Evolutionary conservation across 2,329 filamentous ascomycete species (phyloP).

Genomic region (Aspergillus sp.): DNA sequence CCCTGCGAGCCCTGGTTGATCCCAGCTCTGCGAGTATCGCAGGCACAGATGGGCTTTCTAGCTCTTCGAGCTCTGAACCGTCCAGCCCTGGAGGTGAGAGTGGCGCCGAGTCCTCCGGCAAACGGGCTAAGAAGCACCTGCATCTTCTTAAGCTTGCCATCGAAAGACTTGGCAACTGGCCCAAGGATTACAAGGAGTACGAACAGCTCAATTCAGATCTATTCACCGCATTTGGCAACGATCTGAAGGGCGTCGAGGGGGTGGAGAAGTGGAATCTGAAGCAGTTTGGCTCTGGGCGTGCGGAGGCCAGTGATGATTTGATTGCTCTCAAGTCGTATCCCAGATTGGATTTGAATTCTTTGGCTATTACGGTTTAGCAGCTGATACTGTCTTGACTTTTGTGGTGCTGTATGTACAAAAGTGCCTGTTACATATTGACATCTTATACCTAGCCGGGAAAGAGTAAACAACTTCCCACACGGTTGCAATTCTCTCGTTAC

Average conservation of each 20-base stretch:
- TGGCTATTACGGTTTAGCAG: slow-evolving; percentile 13
- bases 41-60: not conserved
- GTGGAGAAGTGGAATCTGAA: slow-evolving; percentile 51
- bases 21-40: slow-evolving; percentile 12
- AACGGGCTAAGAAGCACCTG: slow-evolving; percentile 37
- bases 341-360: slow-evolving; percentile 2
- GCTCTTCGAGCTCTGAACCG: not conserved
- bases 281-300: slow-evolving; percentile 47
- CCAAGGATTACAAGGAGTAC: slow-evolving; percentile 51
- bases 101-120: slow-evolving; percentile 12
- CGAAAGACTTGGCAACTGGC: slow-evolving; percentile 41
- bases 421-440: too few species aligned
- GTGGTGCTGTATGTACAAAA: too few species aligned
- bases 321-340: not conserved
- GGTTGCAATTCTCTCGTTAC: too few species aligned
- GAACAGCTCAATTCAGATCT: slow-evolving; percentile 48
- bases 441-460: too few species aligned
- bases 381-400: too few species aligned
- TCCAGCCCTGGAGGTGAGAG: not conserved
- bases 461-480: too few species aligned
- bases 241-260: slow-evolving; percentile 44
- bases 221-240: slow-evolving; percentile 40
- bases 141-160: slow-evolving; percentile 40
- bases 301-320: slow-evolving; percentile 40
- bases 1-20: slow-evolving; percentile 39